Evolutionary conservation across 176 grass and related monocot species (phyloP).

Genomic region (Aegilops umbellulata): DNA sequence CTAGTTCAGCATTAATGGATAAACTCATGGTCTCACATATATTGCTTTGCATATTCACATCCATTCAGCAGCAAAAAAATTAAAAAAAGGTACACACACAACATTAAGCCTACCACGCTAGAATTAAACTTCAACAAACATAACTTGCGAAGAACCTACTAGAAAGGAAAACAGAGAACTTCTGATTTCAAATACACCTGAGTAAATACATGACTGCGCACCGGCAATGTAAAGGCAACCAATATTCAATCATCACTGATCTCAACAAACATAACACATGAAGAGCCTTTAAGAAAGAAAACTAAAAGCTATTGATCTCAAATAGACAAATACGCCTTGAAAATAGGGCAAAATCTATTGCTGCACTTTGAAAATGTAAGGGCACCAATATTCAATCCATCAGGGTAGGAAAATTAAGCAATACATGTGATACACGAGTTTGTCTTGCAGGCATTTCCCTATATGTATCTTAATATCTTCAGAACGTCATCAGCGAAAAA

Average conservation of each 20-base stretch:
- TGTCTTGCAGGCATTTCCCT: neutral
- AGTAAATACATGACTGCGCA: neutral
- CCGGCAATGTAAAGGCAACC: neutral
- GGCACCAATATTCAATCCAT: slow-evolving; percentile 6
- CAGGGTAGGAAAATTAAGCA: neutral
- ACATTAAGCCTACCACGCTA: neutral
- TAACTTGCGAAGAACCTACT: neutral
- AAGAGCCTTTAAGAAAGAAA: neutral
- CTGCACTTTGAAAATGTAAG: neutral
- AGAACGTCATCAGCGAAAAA: neutral
- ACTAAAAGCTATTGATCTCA: neutral
- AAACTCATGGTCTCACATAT: neutral
- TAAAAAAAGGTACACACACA: neutral
- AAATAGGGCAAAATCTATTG: neutral
- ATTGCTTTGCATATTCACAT: neutral
- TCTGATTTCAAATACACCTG: neutral
- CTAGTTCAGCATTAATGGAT: neutral
- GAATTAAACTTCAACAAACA: neutral
- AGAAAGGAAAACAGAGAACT: neutral
- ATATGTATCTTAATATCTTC: neutral
- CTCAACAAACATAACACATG: neutral
- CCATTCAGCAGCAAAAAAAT: neutral
- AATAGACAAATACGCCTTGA: neutral
- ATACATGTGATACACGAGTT: neutral
- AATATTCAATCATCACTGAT: neutral